phyloP scores from a whole-genome alignment of 1,139 yeast species.

The Spathaspora sp. region DNA sequence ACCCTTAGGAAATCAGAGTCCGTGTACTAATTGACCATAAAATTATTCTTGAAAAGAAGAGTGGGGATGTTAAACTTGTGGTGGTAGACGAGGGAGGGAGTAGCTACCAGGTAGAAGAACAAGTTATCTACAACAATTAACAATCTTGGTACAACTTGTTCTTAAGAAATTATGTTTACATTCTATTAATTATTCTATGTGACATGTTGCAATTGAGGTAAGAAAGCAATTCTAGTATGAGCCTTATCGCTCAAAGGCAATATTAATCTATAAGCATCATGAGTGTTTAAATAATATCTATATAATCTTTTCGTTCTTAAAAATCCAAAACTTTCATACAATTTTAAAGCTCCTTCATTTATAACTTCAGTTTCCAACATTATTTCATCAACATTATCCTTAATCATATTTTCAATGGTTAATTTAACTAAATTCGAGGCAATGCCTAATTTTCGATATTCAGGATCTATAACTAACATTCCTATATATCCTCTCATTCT shows the following conservation, averaged over 20 bases:
- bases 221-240: constrained; percentile 32
- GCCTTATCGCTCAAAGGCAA: constrained; percentile 34
- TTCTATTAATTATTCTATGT: neutral
- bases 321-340: constrained; percentile 89
- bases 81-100: no score
- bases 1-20: no score
- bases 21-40: no score
- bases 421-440: constrained; percentile 68
- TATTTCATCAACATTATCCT: constrained; percentile 75
- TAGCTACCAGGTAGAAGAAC: no score
- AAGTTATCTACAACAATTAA: no score
- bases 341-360: constrained; percentile 69
- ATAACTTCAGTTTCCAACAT: constrained; percentile 89
- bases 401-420: constrained; percentile 67
- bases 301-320: constrained; percentile 76
- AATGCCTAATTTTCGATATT: constrained; percentile 74
- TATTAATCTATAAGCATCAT: constrained; percentile 85
- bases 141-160: no score
- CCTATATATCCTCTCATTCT: constrained; percentile 89
- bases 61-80: no score
- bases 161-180: no score
- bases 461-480: constrained; percentile 82
- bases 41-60: no score
- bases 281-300: constrained; percentile 86
- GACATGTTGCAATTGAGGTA: constrained; percentile 16